phyloP scores from a whole-genome alignment of 495 filamentous ascomycete genomes.

The Annulohypoxylon stygium region DNA sequence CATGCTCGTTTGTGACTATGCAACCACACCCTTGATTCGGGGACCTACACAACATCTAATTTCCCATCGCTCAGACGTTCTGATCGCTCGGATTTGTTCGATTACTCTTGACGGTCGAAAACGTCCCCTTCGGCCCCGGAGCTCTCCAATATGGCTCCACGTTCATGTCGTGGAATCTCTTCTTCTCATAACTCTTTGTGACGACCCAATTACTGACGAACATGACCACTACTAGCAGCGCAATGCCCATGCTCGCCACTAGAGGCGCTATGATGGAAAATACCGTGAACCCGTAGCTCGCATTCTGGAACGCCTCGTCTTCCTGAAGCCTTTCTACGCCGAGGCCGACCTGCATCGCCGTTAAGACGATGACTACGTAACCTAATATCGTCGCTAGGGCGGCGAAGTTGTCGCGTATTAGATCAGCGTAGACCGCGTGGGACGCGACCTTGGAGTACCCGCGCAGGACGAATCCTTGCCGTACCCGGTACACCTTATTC shows the following conservation, averaged over 20 bases:
- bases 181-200: constrained; percentile 45
- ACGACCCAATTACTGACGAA: constrained; percentile 47
- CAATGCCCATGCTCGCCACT: constrained; percentile 40
- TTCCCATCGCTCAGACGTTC: constrained; percentile 10
- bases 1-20: neutral
- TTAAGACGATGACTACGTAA: constrained; percentile 67
- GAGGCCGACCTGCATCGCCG: constrained; percentile 72
- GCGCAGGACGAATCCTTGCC: constrained; percentile 42
- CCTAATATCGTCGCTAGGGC: constrained; percentile 59
- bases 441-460: constrained; percentile 50
- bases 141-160: constrained; percentile 47
- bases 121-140: neutral
- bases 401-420: constrained; percentile 63
- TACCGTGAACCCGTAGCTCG: constrained; percentile 67
- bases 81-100: constrained; percentile 13
- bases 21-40: neutral
- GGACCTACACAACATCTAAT: neutral
- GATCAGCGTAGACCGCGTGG: constrained; percentile 46
- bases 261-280: constrained; percentile 60
- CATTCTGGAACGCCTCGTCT: constrained; percentile 59
- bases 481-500: constrained; percentile 53
- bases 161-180: constrained; percentile 46
- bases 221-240: constrained; percentile 39
- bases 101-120: neutral
- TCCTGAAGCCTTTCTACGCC: constrained; percentile 55